Evolutionary conservation across 2,329 filamentous ascomycete species (phyloP), one percentile per base, ranked within the genome.

Genomic region (Trichoderma hamatum): DNA sequence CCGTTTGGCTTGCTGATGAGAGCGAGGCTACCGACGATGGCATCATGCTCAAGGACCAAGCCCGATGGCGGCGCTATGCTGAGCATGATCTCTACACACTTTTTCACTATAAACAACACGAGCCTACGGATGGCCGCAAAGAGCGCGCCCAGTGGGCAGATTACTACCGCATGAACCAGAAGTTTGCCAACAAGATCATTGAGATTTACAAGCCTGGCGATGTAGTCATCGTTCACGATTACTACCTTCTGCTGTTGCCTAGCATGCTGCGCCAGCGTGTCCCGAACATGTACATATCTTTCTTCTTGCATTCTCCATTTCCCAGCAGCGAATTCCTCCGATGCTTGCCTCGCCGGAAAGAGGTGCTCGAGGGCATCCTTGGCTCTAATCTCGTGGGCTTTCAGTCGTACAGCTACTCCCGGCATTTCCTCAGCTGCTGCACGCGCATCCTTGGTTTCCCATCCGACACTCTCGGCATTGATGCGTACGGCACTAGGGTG

Each of bases 81-180:
- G 94, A 97, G 82, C 90, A 94, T 76, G 92, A 97, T 75, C 85
- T 98, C 32, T 97, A 97, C 82, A 94, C 93, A 1, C 86, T 97
- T 11, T 94, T 97, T 78, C 95, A 98, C 81, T 98, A 98, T 85
- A 97, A 97, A 82, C 93, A 96, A 76, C 92, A 97, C 76, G 93
- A 94, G 78, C 93, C 95, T 1, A 92, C 90, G 14, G 92, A 97
- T 78, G 94, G 94, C 43, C 89, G 92, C 73, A 89, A 89, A 21
- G 92, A 96, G 77, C 89, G 92, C 65, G 85, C 91, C 52, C 90
- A 94, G 74, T 98, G 95, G 94, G 89, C 91, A 30, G 94, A 98
- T 81, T 98, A 97, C 81, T 92, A 94, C 78, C 90, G 91, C 65
- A 91, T 97, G 88, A 98, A 97, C 82, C 90, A 93, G 76, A 90